Base-by-base conservation (phyloP, 129 eudicot genomes). In the Oenanthe sinensis region DNA sequence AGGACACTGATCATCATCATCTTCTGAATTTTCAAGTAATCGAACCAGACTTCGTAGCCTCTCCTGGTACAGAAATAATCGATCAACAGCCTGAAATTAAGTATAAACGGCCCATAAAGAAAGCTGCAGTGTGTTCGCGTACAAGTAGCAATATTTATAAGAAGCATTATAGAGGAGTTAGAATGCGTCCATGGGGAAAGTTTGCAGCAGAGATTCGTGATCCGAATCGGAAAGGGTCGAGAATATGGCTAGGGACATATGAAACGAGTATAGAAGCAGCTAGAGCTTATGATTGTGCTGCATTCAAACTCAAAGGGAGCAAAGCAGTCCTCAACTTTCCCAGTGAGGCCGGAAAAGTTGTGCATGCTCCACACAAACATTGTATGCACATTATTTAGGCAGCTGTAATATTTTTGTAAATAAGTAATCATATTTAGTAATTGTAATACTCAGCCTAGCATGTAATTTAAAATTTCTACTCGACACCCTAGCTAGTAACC, bases 181-280 rank as follows among this genome's bases (percentile, higher is more conserved):
- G 91, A 72, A 84, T 78, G 82, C 88, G 94, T 33, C 91, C 94
- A 20, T 90, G 94, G 94, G 94, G 94, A 4, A 87, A 87, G 75
- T 90, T 83, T 48, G 94, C 91, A 16, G 89, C 94, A 39, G 91
- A 88, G 85, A 90, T 90, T 28, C 84, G 87, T 15, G 88, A 87
- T 75, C 91, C 90, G 50, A 84, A 74, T 71, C 81, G 77, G 30
- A 83, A 83, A 63, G 87, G 87, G n/a, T 52, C 79, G 16, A 71
- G 85, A 75, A 80, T 82, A 70, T 80, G 87, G 90, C 82, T 83
- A 12, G 87, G 88, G 82, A 78, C 84, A 3, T 90, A 78, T 47
- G 92, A 86, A 39, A 84, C 87, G 22, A 92, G 85, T 2, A 71
- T 87, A 24, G 96, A 90, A 55, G 96, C 96, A 0, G 96, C 96